phyloP scores from a whole-genome alignment of 2,329 filamentous ascomycete species.

The Colletotrichum sp. region DNA sequence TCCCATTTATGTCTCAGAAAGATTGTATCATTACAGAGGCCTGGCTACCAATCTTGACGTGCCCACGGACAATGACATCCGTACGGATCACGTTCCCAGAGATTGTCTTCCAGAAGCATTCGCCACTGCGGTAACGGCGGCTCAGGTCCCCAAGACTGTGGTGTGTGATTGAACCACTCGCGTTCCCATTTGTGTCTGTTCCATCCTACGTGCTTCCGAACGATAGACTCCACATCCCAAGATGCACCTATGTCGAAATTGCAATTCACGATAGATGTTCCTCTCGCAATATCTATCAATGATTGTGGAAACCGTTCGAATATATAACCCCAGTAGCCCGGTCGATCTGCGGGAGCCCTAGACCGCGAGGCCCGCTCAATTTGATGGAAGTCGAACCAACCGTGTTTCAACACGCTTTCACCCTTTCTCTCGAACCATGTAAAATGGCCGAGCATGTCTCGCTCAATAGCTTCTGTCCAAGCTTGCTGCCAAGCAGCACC shows the following conservation, averaged over 20 bases:
- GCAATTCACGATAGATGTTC: neutral
- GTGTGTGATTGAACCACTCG: neutral
- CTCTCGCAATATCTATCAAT: accelerated
- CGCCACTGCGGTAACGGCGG: neutral
- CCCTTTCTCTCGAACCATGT: neutral
- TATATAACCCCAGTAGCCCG: neutral
- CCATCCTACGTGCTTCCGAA: neutral
- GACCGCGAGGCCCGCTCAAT: accelerated
- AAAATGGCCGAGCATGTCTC: accelerated
- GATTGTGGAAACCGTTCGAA: neutral
- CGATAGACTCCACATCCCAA: neutral
- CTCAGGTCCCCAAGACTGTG: neutral
- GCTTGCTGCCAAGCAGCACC: neutral
- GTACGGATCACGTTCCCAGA: accelerated
- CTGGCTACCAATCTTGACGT: no score
- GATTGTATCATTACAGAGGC: accelerated
- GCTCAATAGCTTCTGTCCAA: accelerated
- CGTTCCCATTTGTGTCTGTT: neutral
- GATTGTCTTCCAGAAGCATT: neutral
- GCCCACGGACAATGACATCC: no score
- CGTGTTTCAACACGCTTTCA: neutral
- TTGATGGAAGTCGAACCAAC: neutral
- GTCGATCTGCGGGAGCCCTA: neutral
- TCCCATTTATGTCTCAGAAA: accelerated
- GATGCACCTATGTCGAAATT: accelerated